Base-by-base conservation (phyloP, 1,284 basidiomycete genomes). In the Neotropicomus parvogracilis region DNA sequence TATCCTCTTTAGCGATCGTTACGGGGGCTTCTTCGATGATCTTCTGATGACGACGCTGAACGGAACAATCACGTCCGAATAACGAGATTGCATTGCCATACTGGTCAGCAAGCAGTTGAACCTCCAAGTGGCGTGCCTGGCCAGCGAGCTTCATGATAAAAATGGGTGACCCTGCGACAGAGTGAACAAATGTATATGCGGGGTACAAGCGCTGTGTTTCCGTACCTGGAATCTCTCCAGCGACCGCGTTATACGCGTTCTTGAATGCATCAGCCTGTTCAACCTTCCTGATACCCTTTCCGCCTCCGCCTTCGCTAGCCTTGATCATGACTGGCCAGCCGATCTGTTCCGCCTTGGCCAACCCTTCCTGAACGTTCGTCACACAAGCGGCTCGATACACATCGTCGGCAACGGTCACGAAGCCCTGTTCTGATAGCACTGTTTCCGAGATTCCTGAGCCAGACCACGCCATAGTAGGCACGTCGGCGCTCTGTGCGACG, bases 71-170 rank as follows among this genome's bases (percentile, higher is more conserved):
- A 68, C 97, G 95, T 61, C 97, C 97, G 64, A 99, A 99, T 48
- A 99, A 80, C 46, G 95, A 98, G 64, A 99, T 99, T 31, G 97
- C 97, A 69, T 97, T 97, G 52, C 97, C 97, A 69, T 99, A 99
- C 71, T 99, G 97, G 74, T 99, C 97, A 43, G 97, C 97, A 37
- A 99, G 83, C 38, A 99, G 82, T 71, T 99, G 97, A 21, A 99
- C 97, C 72, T 99, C 97, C 59, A 99, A 76, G 71, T 99, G 97
- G 56, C 97, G 90, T 32, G 97, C 97, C 59, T 91, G 88, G 20
- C 95, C 94, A 29, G 97, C 97, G 53, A 99, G 88, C 76, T 99
- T 99, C 97, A 99, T 99, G 73, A 99, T 92, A 71, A 99, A 99
- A 62, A 99, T 95, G 52, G 97, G 97, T 5, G 97, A 99, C 40